Evolutionary conservation across 2,329 filamentous ascomycete species (phyloP), one percentile per base, ranked within the genome.

Genomic region (Tolypocladium tropicale): DNA sequence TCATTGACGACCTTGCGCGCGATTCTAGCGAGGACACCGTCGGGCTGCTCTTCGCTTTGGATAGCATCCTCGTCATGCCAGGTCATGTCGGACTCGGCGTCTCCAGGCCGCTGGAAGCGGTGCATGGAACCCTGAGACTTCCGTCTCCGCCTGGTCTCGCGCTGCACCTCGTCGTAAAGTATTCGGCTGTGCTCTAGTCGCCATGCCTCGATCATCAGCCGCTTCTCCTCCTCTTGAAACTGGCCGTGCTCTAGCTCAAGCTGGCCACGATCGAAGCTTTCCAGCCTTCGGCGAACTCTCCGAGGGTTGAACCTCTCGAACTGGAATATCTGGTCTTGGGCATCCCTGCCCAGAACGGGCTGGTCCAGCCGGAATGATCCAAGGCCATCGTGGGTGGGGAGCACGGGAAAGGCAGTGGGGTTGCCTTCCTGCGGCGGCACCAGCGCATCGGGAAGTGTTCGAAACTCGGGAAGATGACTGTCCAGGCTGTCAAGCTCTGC

Each of bases 321-420:
- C 58, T 90, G 87, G 78, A 91, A 96, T 51, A 96, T 74, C 61
- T 93, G 88, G 59, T 95, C 88, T 67, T 96, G 90, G 25, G 90
- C 78, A 48, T 83, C 79, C 1, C 72, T 65, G 2, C 75, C 75
- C 61, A 79, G 66, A 59, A 75, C 66, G 67, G 80, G 73, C 61
- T 83, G 67, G 73, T 89, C 68, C 66, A 89, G 58, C 70, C 77
- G 82, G 69, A 99, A 99, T 7, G 87, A 89, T 5, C 94, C 94
- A 50, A 97, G 73, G 2, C 94, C 94, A 75, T 99, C 92, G 67
- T 99, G 94, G 1, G 85, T 83, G 0, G 94, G 94, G n/a, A 99
- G 79, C 2, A 96, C 83, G 0, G 89, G 84, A 21, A 79, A 77
- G 23, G 82, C 76, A 60, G 82, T 83, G 21, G 67, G 65, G 14